phyloP scores from a whole-genome alignment of 257 asterid species.

The Gentiana straminea region DNA sequence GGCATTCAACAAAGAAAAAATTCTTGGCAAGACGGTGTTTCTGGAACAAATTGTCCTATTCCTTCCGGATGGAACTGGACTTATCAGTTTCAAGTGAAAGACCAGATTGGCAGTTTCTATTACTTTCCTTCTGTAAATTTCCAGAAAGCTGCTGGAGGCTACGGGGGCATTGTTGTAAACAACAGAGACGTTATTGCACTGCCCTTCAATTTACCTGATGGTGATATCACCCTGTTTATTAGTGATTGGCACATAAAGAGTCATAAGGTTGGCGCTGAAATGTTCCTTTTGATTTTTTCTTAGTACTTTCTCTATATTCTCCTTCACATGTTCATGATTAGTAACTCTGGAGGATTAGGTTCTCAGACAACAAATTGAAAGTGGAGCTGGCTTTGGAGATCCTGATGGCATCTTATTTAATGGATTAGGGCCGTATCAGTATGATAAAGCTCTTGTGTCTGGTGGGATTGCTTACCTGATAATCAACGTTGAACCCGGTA shows the following conservation, averaged over 20 bases:
- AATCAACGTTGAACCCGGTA: conserved; percentile 79
- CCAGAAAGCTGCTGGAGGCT: conserved; percentile 82
- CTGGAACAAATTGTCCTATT: conserved; percentile 91
- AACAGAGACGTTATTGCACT: conserved; percentile 72
- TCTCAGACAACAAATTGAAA: conserved; percentile 50
- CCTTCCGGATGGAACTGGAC: conserved; percentile 99
- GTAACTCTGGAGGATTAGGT: conserved; percentile 37
- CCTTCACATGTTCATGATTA: conserved; percentile 14
- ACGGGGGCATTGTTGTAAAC: conserved; percentile 72
- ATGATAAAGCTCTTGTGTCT: conserved; percentile 43
- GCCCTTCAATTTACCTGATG: conserved; percentile 70
- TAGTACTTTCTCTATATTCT: neutral
- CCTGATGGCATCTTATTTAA: conserved; percentile 76
- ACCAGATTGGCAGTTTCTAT: conserved; percentile 93
- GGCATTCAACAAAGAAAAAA: conserved; percentile 80
- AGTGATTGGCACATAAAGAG: conserved; percentile 79
- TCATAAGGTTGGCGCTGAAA: conserved; percentile 58
- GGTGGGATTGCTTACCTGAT: conserved; percentile 53
- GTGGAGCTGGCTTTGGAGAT: conserved; percentile 56
- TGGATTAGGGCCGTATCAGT: conserved; percentile 84
- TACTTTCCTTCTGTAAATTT: conserved; percentile 71
- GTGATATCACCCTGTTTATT: conserved; percentile 68
- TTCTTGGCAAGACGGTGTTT: conserved; percentile 95
- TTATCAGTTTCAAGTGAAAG: conserved; percentile 87
- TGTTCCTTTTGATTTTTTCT: neutral